A percentile compares a stretch with the other conserved stretches of the same genome.
phyloP scores from a whole-genome alignment of 1,139 yeast genomes.

The Trichomonascaceae sp. region DNA sequence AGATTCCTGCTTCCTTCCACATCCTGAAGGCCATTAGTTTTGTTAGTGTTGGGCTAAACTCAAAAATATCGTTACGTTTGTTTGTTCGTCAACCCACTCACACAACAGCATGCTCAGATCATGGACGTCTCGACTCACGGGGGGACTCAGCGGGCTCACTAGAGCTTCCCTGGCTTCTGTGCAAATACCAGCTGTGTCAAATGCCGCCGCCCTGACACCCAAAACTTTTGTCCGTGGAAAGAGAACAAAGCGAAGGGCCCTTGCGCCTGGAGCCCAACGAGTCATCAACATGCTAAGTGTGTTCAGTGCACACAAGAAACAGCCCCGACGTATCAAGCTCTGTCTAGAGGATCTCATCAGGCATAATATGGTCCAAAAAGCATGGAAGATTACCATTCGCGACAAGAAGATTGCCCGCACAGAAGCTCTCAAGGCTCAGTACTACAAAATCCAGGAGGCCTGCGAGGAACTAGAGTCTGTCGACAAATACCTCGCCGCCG shows the following conservation, averaged over 20 bases:
- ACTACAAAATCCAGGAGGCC: conserved; percentile 53
- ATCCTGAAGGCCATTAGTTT: not conserved
- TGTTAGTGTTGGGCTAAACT: no score
- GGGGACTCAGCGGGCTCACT: no score
- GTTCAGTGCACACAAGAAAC: conserved; percentile 73
- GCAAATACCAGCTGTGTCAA: no score
- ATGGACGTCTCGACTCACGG: no score
- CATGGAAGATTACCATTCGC: conserved; percentile 60
- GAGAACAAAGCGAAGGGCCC: conserved; percentile 30
- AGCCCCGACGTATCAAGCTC: conserved; percentile 66
- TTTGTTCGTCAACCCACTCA: no score
- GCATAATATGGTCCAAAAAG: conserved; percentile 71
- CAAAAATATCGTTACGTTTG: no score
- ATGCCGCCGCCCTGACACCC: conserved; percentile 2
- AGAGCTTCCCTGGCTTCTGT: no score
- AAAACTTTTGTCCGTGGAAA: conserved; percentile 26
- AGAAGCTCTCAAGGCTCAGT: conserved; percentile 46
- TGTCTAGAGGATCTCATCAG: conserved; percentile 74
- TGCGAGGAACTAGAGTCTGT: conserved; percentile 53
- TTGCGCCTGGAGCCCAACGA: conserved; percentile 56
- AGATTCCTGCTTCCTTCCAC: not conserved
- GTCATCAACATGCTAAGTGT: conserved; percentile 46
- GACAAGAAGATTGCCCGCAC: conserved; percentile 31
- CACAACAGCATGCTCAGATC: no score
- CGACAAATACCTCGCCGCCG: conserved; percentile 36